These are phyloP conservation scores for Cyberlindnera samutprakarnensis DNA, from an alignment of 805 yeast genomes.

Conservation along the genomic window DNA sequence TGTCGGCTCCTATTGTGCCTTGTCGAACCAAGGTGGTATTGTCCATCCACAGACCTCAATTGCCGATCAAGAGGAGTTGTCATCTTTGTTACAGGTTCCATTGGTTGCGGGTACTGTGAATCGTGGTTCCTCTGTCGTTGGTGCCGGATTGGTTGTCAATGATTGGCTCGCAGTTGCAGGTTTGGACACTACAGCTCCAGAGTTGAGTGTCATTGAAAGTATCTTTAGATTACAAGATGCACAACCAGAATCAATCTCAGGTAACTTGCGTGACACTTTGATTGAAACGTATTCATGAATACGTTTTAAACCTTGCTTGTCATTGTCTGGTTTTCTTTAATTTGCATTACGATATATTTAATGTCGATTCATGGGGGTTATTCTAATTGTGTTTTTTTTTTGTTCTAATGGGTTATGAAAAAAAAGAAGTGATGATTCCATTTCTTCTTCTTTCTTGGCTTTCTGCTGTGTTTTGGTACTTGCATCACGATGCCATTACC, in stretches of 20 bases:
- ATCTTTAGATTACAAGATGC: constrained; percentile 92
- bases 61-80: constrained; percentile 97
- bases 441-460: too few relatives aligned
- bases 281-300: constrained; percentile 78
- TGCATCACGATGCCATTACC: too few relatives aligned
- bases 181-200: constrained; percentile 97
- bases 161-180: constrained; percentile 98
- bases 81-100: constrained; percentile 93
- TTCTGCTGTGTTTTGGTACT: too few relatives aligned
- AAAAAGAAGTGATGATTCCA: too few relatives aligned
- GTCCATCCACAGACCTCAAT: constrained; percentile 97
- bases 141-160: constrained; percentile 98
- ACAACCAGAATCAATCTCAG: constrained; percentile 78
- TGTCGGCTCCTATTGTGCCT: constrained; percentile 92
- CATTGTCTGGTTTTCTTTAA: too few relatives aligned
- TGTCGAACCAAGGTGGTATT: constrained; percentile 95
- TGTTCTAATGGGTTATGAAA: too few relatives aligned
- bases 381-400: too few relatives aligned
- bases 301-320: too few relatives aligned
- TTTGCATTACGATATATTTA: too few relatives aligned
- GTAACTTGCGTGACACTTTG: constrained; percentile 83
- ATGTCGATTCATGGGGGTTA: too few relatives aligned
- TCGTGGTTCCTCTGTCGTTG: constrained; percentile 95
- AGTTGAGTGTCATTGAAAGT: constrained; percentile 91
- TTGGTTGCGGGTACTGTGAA: constrained; percentile 97